Conservation (phyloP, 192 early-diverging fungal genomes). For the Podila horticola region DNA sequence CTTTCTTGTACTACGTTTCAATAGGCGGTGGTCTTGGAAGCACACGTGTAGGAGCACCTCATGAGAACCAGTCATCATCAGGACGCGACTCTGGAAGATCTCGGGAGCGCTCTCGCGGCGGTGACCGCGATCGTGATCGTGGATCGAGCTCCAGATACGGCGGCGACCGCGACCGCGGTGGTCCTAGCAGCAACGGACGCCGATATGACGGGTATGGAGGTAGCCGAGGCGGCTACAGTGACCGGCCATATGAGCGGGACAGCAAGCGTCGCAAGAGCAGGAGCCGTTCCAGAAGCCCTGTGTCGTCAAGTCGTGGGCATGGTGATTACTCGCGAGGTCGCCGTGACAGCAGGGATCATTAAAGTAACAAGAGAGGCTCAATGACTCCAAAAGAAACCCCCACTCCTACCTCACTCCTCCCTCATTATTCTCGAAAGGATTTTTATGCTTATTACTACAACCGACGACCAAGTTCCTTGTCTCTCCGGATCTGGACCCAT, state of each 20-base stretch:
- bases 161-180: conserved; percentile 39
- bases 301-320: conserved; percentile 24
- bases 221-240: conserved; percentile 58
- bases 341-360: conserved; percentile 21
- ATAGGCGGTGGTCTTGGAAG: conserved; percentile 80
- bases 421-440: neutral
- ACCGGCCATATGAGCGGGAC: conserved; percentile 45
- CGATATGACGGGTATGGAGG: conserved; percentile 44
- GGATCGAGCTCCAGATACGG: conserved; percentile 42
- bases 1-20: neutral
- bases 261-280: conserved; percentile 49
- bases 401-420: too few species aligned
- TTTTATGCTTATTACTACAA: neutral
- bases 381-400: neutral
- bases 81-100: conserved; percentile 56
- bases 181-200: conserved; percentile 27
- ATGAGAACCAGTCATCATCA: conserved; percentile 61
- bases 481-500: too few species aligned
- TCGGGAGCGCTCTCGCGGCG: conserved; percentile 37
- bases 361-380: neutral
- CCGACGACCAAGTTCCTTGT: too few species aligned
- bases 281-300: conserved; percentile 43
- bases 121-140: conserved; percentile 50
- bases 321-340: conserved; percentile 22
- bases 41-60: conserved; percentile 70